phyloP scores from a whole-genome alignment of 441 rosid genomes.

The Arabidopsis hybrid region DNA sequence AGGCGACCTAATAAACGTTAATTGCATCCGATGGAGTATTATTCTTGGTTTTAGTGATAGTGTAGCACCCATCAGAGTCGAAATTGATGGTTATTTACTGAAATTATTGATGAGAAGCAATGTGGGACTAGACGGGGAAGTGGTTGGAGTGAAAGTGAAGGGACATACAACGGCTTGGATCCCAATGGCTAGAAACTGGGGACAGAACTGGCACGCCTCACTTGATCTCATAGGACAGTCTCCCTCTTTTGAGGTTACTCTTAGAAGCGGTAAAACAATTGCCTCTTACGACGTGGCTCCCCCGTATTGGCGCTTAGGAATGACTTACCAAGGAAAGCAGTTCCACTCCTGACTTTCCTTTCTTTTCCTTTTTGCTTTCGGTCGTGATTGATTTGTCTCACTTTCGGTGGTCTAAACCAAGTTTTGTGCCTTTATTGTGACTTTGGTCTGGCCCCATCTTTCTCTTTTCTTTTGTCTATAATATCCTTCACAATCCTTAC shows the following conservation, averaged over 20 bases:
- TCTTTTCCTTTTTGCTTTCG: not conserved
- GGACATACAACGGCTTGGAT: slow-evolving; percentile 93
- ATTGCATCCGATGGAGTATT: too few relatives aligned
- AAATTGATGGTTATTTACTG: too few relatives aligned
- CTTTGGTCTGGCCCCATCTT: not conserved
- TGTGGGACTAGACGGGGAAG: slow-evolving; percentile 83
- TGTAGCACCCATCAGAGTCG: too few relatives aligned
- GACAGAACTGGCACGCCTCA: slow-evolving; percentile 85
- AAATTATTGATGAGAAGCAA: slow-evolving; percentile 54
- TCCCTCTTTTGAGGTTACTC: slow-evolving; percentile 82
- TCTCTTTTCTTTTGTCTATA: not conserved
- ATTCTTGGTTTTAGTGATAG: too few relatives aligned
- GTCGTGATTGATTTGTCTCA: slow-evolving; percentile 14
- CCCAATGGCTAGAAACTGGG: slow-evolving; percentile 94
- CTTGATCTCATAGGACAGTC: slow-evolving; percentile 78
- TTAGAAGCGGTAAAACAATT: slow-evolving; percentile 60
- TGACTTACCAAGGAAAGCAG: slow-evolving; percentile 82
- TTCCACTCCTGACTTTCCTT: slow-evolving; percentile 50
- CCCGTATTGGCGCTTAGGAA: slow-evolving; percentile 77
- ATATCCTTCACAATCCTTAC: slow-evolving; percentile 9
- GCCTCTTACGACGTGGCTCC: slow-evolving; percentile 83
- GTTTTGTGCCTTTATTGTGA: not conserved
- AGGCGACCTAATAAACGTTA: too few relatives aligned
- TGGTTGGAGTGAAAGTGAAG: slow-evolving; percentile 81
- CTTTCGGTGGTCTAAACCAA: slow-evolving; percentile 24